Evolutionary conservation across 257 asterid species (phyloP).

Genomic region (Verbena officinalis): DNA sequence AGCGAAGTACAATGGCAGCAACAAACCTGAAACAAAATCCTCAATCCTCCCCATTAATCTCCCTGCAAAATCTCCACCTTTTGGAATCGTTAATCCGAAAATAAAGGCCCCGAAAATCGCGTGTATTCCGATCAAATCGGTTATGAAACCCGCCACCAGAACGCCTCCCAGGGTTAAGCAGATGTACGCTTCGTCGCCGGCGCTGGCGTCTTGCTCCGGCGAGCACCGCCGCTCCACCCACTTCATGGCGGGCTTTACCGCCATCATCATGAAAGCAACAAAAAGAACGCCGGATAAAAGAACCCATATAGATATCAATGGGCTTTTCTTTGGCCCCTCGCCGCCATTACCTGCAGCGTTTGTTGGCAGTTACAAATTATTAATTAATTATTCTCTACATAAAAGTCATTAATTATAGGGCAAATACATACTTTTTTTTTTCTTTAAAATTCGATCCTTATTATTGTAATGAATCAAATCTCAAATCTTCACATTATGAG

Average conservation of each 20-base stretch:
- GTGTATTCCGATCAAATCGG: slow-evolving; percentile 71
- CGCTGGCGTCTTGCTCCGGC: slow-evolving; percentile 28
- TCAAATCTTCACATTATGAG: too few relatives aligned
- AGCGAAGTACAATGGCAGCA: slow-evolving; percentile 69
- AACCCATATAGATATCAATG: slow-evolving; percentile 55
- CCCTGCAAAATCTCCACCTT: slow-evolving; percentile 46
- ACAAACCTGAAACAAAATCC: slow-evolving; percentile 60
- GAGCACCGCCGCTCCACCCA: slow-evolving; percentile 46
- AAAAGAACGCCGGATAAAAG: slow-evolving; percentile 49
- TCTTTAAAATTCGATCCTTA: too few relatives aligned
- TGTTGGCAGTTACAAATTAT: too few relatives aligned
- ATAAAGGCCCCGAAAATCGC: slow-evolving; percentile 66
- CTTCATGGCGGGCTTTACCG: slow-evolving; percentile 54
- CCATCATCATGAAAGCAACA: slow-evolving; percentile 52
- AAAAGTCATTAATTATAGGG: too few relatives aligned
- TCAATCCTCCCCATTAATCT: slow-evolving; percentile 50
- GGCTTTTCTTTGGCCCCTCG: slow-evolving; percentile 41
- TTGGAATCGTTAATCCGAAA: slow-evolving; percentile 62
- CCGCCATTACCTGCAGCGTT: slow-evolving; percentile 40
- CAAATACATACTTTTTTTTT: too few relatives aligned
- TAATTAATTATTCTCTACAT: too few relatives aligned
- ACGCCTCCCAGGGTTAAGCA: slow-evolving; percentile 60
- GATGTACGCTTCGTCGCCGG: slow-evolving; percentile 48
- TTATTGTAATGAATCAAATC: too few relatives aligned
- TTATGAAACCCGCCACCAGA: slow-evolving; percentile 53